These are phyloP conservation scores for Suhomyces wounanorum DNA, from an alignment of 1,139 yeast species.

Conservation along the genomic window DNA sequence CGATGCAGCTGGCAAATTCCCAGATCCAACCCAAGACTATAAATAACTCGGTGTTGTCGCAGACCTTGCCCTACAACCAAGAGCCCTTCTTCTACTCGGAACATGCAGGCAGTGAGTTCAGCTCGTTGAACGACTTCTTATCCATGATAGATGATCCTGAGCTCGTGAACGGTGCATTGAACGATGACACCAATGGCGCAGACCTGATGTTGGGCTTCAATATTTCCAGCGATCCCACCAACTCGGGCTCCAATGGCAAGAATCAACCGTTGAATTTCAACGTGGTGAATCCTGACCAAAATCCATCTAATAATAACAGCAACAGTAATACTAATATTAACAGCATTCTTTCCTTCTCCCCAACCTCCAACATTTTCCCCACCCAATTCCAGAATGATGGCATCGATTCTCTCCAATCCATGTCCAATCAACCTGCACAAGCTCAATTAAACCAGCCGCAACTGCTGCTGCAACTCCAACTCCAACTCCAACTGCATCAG, in stretches of 20 bases:
- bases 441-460: not conserved
- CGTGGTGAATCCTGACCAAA: not conserved
- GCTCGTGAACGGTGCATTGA: constrained; percentile 52
- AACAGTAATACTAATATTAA: constrained; percentile 15
- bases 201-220: constrained; percentile 28
- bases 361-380: constrained; percentile 28
- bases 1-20: constrained; percentile 14
- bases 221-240: constrained; percentile 1
- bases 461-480: not conserved
- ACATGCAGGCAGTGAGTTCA: constrained; percentile 91
- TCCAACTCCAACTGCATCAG: not conserved
- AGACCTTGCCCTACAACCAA: constrained; percentile 54
- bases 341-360: constrained; percentile 34
- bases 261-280: constrained; percentile 1
- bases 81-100: constrained; percentile 84
- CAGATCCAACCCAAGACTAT: constrained; percentile 15
- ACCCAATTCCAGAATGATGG: constrained; percentile 21
- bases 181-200: constrained; percentile 32
- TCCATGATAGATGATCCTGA: constrained; percentile 89
- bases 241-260: not conserved
- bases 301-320: not conserved
- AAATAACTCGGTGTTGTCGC: constrained; percentile 39
- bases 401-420: constrained; percentile 13
- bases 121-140: constrained; percentile 84
- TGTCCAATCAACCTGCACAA: constrained; percentile 11